Base-by-base conservation (phyloP, 2,329 filamentous ascomycete genomes). In the Nemania abortiva region DNA sequence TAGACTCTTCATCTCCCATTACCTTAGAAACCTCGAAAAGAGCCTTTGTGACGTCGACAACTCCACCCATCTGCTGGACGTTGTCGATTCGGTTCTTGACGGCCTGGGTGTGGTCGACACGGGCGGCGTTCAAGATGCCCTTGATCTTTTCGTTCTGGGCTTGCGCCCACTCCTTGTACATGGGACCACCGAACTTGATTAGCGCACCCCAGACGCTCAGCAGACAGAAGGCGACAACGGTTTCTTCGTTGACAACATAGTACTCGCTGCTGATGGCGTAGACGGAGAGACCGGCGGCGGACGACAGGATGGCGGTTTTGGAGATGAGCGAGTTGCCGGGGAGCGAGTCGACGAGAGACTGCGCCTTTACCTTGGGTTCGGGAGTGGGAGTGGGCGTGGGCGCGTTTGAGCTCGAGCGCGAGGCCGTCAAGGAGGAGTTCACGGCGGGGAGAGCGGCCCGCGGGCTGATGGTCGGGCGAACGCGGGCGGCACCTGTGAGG, bases 181-280 rank as follows among this genome's bases (percentile, higher is more conserved):
- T 87, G 70, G 96, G 96, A 65, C 95, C 96, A 79, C 93, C 94
- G 82, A 94, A 98, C 85, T 97, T 96, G 86, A 93, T 95, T 78
- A 97, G 88, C 72, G 91, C 94, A 80, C 88, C 91, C 92, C 97
- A 99, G 81, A 98, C 93, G 81, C 92, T 94, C 81, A 98, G 87
- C 79, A 99, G 88, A 83, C 92, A 96, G 85, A 99, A 89, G 75
- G 93, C 93, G 80, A 97, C 93, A 81, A 99, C 92, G 73, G 95
- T 92, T 88, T 99, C 96, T 89, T 99, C 96, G 87, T 99, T 99
- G 85, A 99, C 89, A 82, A 99, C 94, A 85, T 98, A 98, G 88
- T 98, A 94, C 90, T 99, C 96, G 86, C 97, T 99, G 91, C 93
- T 97, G 85, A 99, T 94, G 80, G 94, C 96, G 81, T 96, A 97